These are phyloP conservation scores for Lophiotrema nucula DNA, from an alignment of 495 filamentous ascomycete genomes.

Conservation along the genomic window DNA sequence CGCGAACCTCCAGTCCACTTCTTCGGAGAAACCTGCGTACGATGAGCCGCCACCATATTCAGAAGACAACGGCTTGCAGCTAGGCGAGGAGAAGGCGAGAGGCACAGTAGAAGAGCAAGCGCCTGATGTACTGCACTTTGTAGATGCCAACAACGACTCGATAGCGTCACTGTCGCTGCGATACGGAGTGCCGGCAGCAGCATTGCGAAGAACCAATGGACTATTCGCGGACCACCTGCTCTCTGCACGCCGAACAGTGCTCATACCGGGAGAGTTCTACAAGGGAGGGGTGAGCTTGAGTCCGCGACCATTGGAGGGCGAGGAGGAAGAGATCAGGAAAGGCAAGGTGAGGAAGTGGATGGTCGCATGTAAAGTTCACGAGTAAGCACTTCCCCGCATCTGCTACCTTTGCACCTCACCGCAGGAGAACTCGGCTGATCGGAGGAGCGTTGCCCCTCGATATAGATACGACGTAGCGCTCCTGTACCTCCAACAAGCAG, in stretches of 20 bases:
- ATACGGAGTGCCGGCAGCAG: constrained; percentile 60
- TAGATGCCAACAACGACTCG: constrained; percentile 61
- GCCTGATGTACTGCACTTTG: constrained; percentile 66
- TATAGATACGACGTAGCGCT: constrained; percentile 67
- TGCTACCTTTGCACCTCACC: neutral
- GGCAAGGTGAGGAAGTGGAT: constrained; percentile 67
- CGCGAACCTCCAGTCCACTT: constrained; percentile 40
- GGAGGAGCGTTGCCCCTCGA: constrained; percentile 36
- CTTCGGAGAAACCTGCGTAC: constrained; percentile 5
- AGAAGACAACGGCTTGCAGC: constrained; percentile 33
- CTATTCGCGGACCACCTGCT: constrained; percentile 66
- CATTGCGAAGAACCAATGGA: constrained; percentile 60
- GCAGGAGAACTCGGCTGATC: constrained; percentile 10
- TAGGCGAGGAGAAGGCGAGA: constrained; percentile 35
- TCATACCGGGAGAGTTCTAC: constrained; percentile 67
- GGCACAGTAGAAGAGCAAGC: constrained; percentile 32
- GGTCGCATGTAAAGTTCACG: constrained; percentile 66
- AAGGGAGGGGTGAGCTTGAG: constrained; percentile 62
- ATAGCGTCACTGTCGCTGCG: constrained; percentile 63
- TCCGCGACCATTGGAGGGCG: constrained; percentile 63
- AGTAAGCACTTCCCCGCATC: constrained; percentile 46
- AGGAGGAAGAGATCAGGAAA: constrained; percentile 66
- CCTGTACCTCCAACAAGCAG: constrained; percentile 64
- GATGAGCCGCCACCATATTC: constrained; percentile 40
- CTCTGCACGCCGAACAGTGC: constrained; percentile 59